Percentiles rank a stretch among this genome's conserved stretches.
Conservation (phyloP, 805 yeast species). For the Schwanniomyces occidentalis region DNA sequence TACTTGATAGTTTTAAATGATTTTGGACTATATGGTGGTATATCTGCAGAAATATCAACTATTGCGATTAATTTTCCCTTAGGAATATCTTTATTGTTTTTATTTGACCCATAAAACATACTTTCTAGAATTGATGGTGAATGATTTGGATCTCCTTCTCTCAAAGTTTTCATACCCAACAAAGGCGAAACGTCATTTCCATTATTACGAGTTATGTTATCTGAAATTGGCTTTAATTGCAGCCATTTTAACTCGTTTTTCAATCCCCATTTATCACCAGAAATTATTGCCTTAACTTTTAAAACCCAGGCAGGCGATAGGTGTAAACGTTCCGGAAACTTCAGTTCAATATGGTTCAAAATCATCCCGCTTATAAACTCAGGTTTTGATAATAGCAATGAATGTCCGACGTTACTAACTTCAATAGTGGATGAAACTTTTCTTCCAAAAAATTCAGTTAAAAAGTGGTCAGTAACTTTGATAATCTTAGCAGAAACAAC, state of each 20-base stretch:
- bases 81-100: constrained; percentile 10
- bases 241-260: constrained; percentile 77
- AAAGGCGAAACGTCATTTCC: constrained; percentile 44
- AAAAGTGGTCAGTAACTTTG: constrained; percentile 27
- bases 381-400: constrained; percentile 62
- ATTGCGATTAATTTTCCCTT: constrained; percentile 51
- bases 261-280: constrained; percentile 77
- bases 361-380: constrained; percentile 62
- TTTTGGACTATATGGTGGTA: constrained; percentile 69
- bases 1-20: constrained; percentile 55
- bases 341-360: constrained; percentile 53
- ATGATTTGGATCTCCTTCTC: constrained; percentile 62
- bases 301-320: constrained; percentile 74
- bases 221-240: constrained; percentile 51
- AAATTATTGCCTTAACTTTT: constrained; percentile 57
- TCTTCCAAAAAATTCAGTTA: constrained; percentile 20
- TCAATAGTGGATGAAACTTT: constrained; percentile 34
- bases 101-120: constrained; percentile 30
- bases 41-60: constrained; percentile 67
- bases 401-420: constrained; percentile 61
- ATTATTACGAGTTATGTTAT: constrained; percentile 34
- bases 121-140: constrained; percentile 58
- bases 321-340: constrained; percentile 49
- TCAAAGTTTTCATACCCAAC: constrained; percentile 71
- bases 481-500: constrained; percentile 51